Base-by-base conservation (phyloP, 208 protist genomes). In the Crithidia acanthocephali region DNA sequence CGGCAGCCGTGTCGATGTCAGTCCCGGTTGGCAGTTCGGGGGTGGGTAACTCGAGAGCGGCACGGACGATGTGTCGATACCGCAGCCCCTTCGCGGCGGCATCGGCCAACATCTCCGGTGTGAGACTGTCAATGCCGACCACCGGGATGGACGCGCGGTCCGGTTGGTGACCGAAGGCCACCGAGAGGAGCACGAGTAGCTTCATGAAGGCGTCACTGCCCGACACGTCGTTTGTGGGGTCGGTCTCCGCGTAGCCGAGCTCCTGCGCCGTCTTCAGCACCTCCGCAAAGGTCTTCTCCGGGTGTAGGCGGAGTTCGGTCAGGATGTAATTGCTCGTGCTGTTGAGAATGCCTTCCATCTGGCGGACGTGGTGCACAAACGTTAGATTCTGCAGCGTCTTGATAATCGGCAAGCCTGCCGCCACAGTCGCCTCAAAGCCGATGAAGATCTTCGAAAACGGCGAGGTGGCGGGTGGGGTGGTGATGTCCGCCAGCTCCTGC, bases 311-410 rank as follows among this genome's bases (percentile, higher is more conserved):
- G 64, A 76, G 64, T 32, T 82, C 69, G 16, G 75, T 79, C 25
- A 82, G 66, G 23, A 82, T 72, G 61, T 73, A 82, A 68, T 80
- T 81, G 55, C 70, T 79, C 32, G 80, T 79, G 51, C 76, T 71
- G 68, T 85, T 82, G 22, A 81, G 50, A 32, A 81, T 78, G 35
- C 80, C 76, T 59, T 85, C 80, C 42, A 85, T 44, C 50, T 74
- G 73, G 33, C 25, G 66, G 32, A 82, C 48, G 45, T 51, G 56
- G 52, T 85, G 76, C 27, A 79, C 76, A 33, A 60, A 60, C 18
- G 50, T 33, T 53, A 79, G 51, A 25, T 74, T 76, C 65, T 85
- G 71, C 20, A 85, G 50, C 11, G 72, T 55, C 60, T 81, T 85
- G 53, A 82, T 82, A 16, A 77, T 59, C 25, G 76, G 80, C 30